Evolutionary conservation across 257 asterid genomes (phyloP), one percentile per base, ranked within the genome.

Genomic region (Cinchona pubescens): DNA sequence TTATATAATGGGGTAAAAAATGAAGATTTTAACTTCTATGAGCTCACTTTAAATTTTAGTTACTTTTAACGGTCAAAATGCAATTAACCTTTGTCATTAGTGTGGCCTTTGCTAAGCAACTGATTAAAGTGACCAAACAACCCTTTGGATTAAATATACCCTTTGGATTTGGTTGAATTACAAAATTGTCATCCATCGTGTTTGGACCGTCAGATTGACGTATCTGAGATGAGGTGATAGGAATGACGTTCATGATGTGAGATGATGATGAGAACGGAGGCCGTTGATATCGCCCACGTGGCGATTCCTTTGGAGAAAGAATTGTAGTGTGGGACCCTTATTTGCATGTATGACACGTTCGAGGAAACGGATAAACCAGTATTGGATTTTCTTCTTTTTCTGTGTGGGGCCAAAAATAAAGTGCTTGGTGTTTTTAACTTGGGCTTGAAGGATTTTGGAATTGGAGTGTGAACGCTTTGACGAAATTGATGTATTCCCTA

Each of bases 171-270:
- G 2, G 0, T 23, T 23, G 5, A 58, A 27, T 38, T 72, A 40
- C 76, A 23, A 29, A 40, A 58, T 2, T 12, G 42, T 8, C 68
- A 27, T 25, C 25, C 40, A 0, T 21, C 34, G n/a, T 3, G 32
- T 72, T 8, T 25, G 38, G 48, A 23, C 75, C 75, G 79, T 58
- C 25, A 2, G 75, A 76, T 76, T 27, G 46, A 43, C 30, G 15
- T 7, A 34, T 19, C 1, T 18, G 53, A 43, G 7, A 3, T 16
- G 2, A 7, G 12, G 1, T 59, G 45, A 58, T 15, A 58, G 11
- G 5, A 7, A 9, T 42, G 53, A 29, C 61, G 43, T 45, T 15
- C 48, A 0, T 7, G 49, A 29, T 38, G 67, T 0, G 63, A 9
- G 63, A 6, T 9, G 4, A 58, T 58, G 32, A 56, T 7, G 32